Evolutionary conservation across 371 early-diverging fungal species (phyloP), one percentile per base, ranked within the genome.

Genomic region (Mucor circinelloides): DNA sequence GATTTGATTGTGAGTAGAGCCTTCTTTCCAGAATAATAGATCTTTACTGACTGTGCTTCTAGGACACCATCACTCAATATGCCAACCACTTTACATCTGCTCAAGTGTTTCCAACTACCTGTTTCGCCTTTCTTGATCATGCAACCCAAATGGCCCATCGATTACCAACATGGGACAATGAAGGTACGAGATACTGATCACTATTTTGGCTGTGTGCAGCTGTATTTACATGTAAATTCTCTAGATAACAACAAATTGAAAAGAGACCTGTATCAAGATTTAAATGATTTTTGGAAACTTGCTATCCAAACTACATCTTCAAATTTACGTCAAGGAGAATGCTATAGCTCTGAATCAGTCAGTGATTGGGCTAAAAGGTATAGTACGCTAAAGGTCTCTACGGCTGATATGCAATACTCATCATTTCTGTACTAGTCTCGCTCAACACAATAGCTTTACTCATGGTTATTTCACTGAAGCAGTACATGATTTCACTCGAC

Each of bases 91-190:
- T 97, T 28, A 92, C 77, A 31, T 87, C 89, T 46, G 77, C 89
- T 60, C 65, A 58, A 48, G 90, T 92, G 65, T 91, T 92, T 66
- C 91, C 94, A 21, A 84, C 88, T 6, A 83, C 80, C 2, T 83
- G 90, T 25, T 95, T 97, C 73, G 80, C 87, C 6, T 95, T 90
- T 71, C 87, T 96, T 50, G 87, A 94, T 60, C 73, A 89, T 64
- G 94, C 94, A 27, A 87, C 94, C 5, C 84, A 82, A 21, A 77
- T 91, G 13, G 88, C 90, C 13, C 89, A 93, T 75, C 83, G 94
- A 28, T 82, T 97, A 63, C 97, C 97, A 4, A 71, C 77, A 59
- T 97, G 97, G 95, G 89, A 93, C 52, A 90, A 76, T 58, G 77
- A 85, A 12, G 50, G 50, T 50, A 50, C 17, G 21, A 17, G 7